Evolutionary conservation across 2,329 filamentous ascomycete species (phyloP), one percentile per base, ranked within the genome.

Genomic region (Emmonsiellopsis sp.): DNA sequence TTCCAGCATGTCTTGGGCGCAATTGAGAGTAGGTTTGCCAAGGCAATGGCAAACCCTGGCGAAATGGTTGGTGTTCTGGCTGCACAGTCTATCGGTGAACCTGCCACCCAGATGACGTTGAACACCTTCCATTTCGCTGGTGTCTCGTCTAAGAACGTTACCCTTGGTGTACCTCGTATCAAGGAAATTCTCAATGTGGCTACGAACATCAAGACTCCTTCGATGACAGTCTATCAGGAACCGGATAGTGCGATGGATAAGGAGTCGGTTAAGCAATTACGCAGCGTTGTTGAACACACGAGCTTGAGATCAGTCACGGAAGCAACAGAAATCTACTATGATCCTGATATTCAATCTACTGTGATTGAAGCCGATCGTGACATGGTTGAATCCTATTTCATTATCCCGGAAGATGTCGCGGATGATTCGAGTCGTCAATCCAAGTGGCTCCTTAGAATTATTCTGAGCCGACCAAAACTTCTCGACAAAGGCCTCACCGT

Each of bases 61-160:
- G 94, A 98, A 69, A 98, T 98, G 93, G 93, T 98, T 53, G 93
- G 93, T 74, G 93, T 98, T 21, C 76, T 98, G 64, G 93, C 93
- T 58, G 93, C 94, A 6, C 93, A 98, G 74, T 98, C 93, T 34
- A 98, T 98, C 68, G 93, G 93, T 75, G 93, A 98, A 72, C 93
- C 93, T 42, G 94, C 93, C 21, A 98, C 93, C 1, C 93, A 98
- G 77, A 98, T 98, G 93, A 98, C 93, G 1, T 76, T 98, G 56
- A 98, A 98, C 76, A 98, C 93, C 27, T 98, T 98, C 86, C 93
- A 98, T 79, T 98, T 98, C 71, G 91, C 93, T 71, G 93, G 93
- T 95, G 90, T 98, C 56, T 95, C 94, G 39, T 95, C 92, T 27
- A 98, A 98, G 85, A 98, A 98, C 79, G 92, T 98, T 53, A 98